A percentile compares a stretch with the other conserved stretches of the same genome.
Evolutionary conservation across 176 grass and related monocot species (phyloP).

Genomic region (Musa schizocarpa): DNA sequence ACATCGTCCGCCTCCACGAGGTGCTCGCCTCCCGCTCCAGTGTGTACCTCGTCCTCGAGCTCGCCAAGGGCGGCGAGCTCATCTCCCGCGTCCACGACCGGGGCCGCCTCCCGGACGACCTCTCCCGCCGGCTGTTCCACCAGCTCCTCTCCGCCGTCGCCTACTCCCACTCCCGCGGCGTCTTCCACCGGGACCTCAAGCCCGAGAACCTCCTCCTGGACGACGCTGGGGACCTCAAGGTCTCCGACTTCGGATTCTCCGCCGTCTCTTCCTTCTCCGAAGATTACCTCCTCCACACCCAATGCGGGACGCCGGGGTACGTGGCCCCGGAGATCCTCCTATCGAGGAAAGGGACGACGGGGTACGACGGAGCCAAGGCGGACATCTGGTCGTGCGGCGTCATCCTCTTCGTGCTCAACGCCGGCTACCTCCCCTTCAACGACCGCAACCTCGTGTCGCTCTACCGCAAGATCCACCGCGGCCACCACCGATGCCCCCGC

Average conservation of each 20-base stretch:
- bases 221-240: slow-evolving; percentile 43
- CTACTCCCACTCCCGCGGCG: slow-evolving; percentile 20
- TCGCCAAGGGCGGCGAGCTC: slow-evolving; percentile 14
- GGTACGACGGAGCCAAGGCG: slow-evolving; percentile 2
- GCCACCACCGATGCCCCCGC: background rate
- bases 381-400: slow-evolving; percentile 7
- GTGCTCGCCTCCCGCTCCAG: slow-evolving; percentile 13
- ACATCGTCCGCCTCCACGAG: slow-evolving; percentile 16
- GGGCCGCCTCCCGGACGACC: background rate
- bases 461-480: slow-evolving; percentile 9
- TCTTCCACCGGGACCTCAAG: slow-evolving; percentile 95
- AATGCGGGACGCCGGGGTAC: slow-evolving; percentile 10
- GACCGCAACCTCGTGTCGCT: background rate
- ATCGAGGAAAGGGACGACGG: background rate
- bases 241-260: slow-evolving; percentile 1
- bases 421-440: slow-evolving; percentile 12
- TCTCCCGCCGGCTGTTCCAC: slow-evolving; percentile 3
- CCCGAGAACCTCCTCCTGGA: slow-evolving; percentile 79
- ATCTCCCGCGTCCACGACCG: background rate
- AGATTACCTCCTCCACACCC: background rate
- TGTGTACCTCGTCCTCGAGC: slow-evolving; percentile 14
- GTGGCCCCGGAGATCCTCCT: slow-evolving; percentile 1
- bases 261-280: background rate
- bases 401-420: slow-evolving; percentile 9
- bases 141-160: slow-evolving; percentile 19